Base-by-base conservation (phyloP, 768 basidiomycete species). In the Xerocomellus intermedius region DNA sequence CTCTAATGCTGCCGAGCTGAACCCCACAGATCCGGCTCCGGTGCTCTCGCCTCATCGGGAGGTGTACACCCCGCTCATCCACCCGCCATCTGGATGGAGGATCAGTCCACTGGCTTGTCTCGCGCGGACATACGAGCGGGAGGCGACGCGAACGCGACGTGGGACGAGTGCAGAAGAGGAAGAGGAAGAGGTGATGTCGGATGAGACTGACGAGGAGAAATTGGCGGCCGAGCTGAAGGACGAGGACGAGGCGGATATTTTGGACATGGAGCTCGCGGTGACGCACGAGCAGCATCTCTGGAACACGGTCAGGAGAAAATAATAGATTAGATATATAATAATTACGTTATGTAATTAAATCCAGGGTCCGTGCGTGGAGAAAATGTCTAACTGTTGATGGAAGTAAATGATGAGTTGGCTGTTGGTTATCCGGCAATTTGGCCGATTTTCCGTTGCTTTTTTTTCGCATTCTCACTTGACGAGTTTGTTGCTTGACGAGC, bases 231-330 rank as follows among this genome's bases (percentile, higher is more conserved):
- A 80, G 60, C 57, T 83, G 45, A 48, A 64, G 21, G 77, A 77
- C 8, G 83, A 84, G 30, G 72, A 65, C 7, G 59, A 63, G 21
- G 60, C 79, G 42, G 78, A 84, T 33, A 49, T 62, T 26, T 36
- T 42, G 49, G 81, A 84, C 55, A 44, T 52, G 32, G 55, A 54
- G 28, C 35, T 57, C 14, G 76, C 73, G 22, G 61, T 54, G 32
- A 55, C 50, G 21, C 73, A 76, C 49, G 81, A 85, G 65, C 57
- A 62, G 16, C 35, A 53, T n/a, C 66, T 82, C 24, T 83, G 79
- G 82, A 62, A 30, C 0, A 51, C 55, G 10, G 19, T 56, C 21
- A 38, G 7, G 12, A 13, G 24, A 28, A 30, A 10, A 36, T 5
- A 10, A 50, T 37, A 45, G 60, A 55, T 49, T 48, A 54, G 48